Evolutionary conservation across 164 flowering plant genomes (phyloP), one percentile per base, ranked within the genome.

Genomic region (Sextonia rubra): DNA sequence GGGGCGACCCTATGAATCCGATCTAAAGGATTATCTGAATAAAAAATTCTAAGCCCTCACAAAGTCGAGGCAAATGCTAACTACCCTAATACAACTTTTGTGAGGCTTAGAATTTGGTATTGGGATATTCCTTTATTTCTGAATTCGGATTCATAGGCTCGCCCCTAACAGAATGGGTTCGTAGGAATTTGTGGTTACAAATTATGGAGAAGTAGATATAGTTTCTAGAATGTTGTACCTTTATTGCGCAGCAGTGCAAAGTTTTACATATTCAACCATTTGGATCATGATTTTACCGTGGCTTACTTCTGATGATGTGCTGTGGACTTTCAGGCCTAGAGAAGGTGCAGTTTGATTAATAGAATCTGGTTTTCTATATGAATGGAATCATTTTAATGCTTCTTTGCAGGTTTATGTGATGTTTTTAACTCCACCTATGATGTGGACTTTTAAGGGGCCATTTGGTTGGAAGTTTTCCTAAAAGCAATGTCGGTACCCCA

Each of bases 71-170:
- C 69, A 60, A 70, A 69, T 22, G 25, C 47, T 64, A 73, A 52
- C 60, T 44, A 23, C 30, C 68, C 65, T 55, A 66, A 70, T 73
- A 77, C 63, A 15, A 47, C 44, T 72, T 25, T 52, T 52, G 30
- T 62, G 66, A 26, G 66, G 25, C 25, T 24, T 62, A 62, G 66
- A 8, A 62, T 62, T 62, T 62, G 27, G 15, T 26, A 30, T 12
- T 62, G 29, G 27, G 11, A 26, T 62, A 26, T 23, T 62, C 66
- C 12, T 62, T 62, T 26, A 62, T n/a, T n/a, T n/a, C n/a, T n/a
- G n/a, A n/a, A 30, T 23, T 62, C 66, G 23, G 66, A 12, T 62
- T 26, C 25, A 62, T 15, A 62, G 30, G 30, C 23, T 62, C 66
- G 4, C 15, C 12, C 25, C 20, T 62, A 62, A 12, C 30, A 17